phyloP scores from a whole-genome alignment of 768 basidiomycete species.

The Amanita subjunquillea region DNA sequence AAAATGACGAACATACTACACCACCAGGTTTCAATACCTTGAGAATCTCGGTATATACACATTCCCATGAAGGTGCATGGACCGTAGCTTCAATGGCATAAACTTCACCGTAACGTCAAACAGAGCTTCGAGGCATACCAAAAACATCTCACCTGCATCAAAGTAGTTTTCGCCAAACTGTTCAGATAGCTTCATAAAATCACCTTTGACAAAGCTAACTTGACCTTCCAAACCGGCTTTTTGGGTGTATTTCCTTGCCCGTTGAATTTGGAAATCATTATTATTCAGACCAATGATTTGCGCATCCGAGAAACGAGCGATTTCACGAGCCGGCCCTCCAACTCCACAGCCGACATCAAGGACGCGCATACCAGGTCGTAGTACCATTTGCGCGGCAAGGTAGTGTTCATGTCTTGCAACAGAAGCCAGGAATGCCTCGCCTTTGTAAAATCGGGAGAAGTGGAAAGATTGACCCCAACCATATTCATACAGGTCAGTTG shows the following conservation, averaged over 20 bases:
- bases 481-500: constrained; percentile 91
- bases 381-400: constrained; percentile 76
- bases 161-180: constrained; percentile 89
- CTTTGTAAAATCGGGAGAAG: constrained; percentile 95
- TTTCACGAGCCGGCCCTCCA: constrained; percentile 94
- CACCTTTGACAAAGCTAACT: constrained; percentile 81
- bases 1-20: constrained; percentile 44
- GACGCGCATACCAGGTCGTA: constrained; percentile 88
- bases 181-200: constrained; percentile 92
- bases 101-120: constrained; percentile 31
- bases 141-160: constrained; percentile 62
- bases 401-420: constrained; percentile 97
- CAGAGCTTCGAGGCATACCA: constrained; percentile 1
- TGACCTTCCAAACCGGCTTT: constrained; percentile 65
- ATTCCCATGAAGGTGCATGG: constrained; percentile 93
- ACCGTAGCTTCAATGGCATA: constrained; percentile 98
- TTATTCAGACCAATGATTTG: constrained; percentile 86
- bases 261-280: constrained; percentile 88
- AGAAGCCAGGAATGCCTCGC: constrained; percentile 64
- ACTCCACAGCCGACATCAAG: constrained; percentile 98
- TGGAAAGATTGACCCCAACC: constrained; percentile 91
- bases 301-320: constrained; percentile 83
- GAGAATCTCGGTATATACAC: constrained; percentile 88
- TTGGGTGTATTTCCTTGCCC: constrained; percentile 78
- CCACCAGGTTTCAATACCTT: constrained; percentile 96